Conservation (phyloP, 2,329 filamentous ascomycete species). For the Diaporthe aspalathi region DNA sequence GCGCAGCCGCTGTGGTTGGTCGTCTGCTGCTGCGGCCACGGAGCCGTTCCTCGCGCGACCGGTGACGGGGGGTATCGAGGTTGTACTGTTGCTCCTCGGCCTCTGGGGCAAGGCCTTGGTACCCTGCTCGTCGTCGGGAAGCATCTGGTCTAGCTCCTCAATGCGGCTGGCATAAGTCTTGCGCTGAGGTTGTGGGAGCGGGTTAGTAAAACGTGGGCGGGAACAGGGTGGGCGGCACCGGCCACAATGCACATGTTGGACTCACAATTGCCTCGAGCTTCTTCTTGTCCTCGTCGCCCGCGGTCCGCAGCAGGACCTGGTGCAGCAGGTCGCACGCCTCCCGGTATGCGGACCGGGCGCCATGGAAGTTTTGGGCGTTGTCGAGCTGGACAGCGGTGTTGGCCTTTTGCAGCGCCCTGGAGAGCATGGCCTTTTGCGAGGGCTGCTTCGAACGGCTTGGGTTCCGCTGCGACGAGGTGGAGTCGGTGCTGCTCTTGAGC, state of each 20-base stretch:
- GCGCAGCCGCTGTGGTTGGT: constrained; percentile 55
- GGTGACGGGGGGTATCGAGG: constrained; percentile 52
- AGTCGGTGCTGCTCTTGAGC: constrained; percentile 58
- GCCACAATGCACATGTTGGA: constrained; percentile 41
- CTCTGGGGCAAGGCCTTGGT: constrained; percentile 82
- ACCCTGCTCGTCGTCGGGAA: constrained; percentile 64
- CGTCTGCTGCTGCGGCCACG: constrained; percentile 18
- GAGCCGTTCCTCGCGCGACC: constrained; percentile 43
- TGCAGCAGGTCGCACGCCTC: constrained; percentile 91
- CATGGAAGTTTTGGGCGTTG: constrained; percentile 94
- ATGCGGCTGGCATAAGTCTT: constrained; percentile 92
- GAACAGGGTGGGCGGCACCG: no score
- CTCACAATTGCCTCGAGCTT: constrained; percentile 95
- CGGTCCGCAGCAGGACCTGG: constrained; percentile 86
- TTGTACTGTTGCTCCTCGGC: constrained; percentile 65
- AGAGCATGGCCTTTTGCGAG: constrained; percentile 95
- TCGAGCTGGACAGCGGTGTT: constrained; percentile 96
- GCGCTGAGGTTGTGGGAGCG: constrained; percentile 65
- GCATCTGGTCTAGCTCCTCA: constrained; percentile 82
- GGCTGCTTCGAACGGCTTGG: constrained; percentile 57
- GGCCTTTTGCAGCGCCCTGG: constrained; percentile 93
- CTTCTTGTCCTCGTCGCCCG: constrained; percentile 85
- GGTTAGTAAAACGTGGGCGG: not conserved
- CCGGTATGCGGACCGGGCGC: constrained; percentile 87
- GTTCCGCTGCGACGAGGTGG: constrained; percentile 48